Evolutionary conservation across 768 basidiomycete species (phyloP).

Genomic region (Pleurotus platypus): DNA sequence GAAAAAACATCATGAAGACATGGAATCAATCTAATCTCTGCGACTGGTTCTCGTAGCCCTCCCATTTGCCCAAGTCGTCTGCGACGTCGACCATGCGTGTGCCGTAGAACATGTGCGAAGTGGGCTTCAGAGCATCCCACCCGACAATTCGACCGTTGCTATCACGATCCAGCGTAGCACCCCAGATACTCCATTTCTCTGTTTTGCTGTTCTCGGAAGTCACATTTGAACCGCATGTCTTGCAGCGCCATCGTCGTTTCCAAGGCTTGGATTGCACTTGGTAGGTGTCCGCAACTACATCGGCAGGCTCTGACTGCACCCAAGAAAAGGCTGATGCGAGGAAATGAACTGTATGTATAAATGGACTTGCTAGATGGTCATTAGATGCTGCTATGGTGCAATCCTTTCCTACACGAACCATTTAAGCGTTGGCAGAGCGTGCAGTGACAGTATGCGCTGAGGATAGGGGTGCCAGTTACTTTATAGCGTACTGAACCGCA

Average conservation of each 20-base stretch:
- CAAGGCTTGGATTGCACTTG: constrained; percentile 45
- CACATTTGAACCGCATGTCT: constrained; percentile 51
- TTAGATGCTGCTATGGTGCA: constrained; percentile 5
- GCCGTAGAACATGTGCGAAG: constrained; percentile 63
- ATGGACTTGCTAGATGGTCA: constrained; percentile 44
- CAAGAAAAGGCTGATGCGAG: constrained; percentile 47
- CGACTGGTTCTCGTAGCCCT: constrained; percentile 56
- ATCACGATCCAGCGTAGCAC: constrained; percentile 51
- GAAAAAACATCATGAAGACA: background rate
- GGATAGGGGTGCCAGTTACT: constrained; percentile 42
- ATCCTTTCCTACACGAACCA: constrained; percentile 28
- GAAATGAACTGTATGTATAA: constrained; percentile 61
- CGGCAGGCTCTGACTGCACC: constrained; percentile 38
- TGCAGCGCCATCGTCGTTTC: constrained; percentile 65
- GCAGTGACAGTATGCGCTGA: constrained; percentile 69
- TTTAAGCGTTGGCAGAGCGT: constrained; percentile 62
- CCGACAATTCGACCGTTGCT: constrained; percentile 43
- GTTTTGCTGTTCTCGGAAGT: constrained; percentile 49
- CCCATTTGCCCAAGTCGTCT: constrained; percentile 61
- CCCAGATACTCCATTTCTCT: constrained; percentile 55
- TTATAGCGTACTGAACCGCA: constrained; percentile 50
- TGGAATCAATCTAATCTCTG: constrained; percentile 20
- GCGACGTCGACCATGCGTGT: constrained; percentile 55
- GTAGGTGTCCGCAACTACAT: constrained; percentile 40
- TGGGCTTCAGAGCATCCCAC: constrained; percentile 58